Base-by-base conservation (phyloP, 78 protist species). In the Tieghemostelium lacteum region DNA sequence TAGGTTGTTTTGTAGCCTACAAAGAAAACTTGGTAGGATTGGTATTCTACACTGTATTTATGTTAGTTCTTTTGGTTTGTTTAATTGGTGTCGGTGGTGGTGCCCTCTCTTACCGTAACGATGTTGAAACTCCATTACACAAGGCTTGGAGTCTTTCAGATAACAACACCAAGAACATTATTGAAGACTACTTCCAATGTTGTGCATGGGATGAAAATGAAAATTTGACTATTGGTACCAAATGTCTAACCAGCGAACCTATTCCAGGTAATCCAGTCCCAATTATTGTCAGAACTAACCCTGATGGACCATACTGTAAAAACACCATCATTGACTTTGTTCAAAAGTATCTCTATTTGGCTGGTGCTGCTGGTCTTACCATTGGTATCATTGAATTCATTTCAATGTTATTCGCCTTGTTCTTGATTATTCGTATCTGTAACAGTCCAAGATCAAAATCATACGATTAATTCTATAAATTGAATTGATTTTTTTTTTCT, bases 61-160 rank as follows among this genome's bases (percentile, higher is more conserved):
- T 78, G 88, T 39, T 78, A 45, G 67, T 78, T 26, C 73, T 66
- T 36, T 78, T 78, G 36, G 75, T 78, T 24, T 70, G 73, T 24
- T 66, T 78, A 28, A 78, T 78, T 39, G 88, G 88, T 66, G 73
- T 78, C 24, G 88, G 88, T 55, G 75, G 88, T 78, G 88, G 73
- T 52, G 65, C 75, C 1, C 24, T 78, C 29, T 28, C 88, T 14
- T 66, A 78, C 36, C 88, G 73, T 39, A 66, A 78, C 34, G 26
- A 54, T 40, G 39, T 36, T 0, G 75, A 34, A 0, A 28, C 0
- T 3, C 54, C 37, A n/a, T 2, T 78, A 0, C 19, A 2, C 20
- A 42, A 58, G 4, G 73, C 62, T 29, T 78, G 88, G 88, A 26
- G 54, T 19, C 2, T 54, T 16, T 5, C 49, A n/a, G 0, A 29